phyloP scores from a whole-genome alignment of 169 alveolate genomes.

The Amoebophrya sp. region DNA sequence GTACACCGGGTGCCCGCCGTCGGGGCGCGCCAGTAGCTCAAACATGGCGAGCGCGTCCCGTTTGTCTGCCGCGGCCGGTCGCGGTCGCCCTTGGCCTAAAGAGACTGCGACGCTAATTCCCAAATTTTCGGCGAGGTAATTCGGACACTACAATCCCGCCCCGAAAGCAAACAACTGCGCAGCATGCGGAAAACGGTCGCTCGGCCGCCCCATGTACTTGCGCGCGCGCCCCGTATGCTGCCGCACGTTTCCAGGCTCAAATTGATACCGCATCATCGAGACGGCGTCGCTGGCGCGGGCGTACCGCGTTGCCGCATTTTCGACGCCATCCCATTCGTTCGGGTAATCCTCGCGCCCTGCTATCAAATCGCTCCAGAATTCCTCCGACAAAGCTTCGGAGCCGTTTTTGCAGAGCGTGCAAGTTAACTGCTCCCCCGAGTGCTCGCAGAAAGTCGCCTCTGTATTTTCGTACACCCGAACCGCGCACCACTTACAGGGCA shows the following conservation, averaged over 20 bases:
- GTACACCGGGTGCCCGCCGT: background rate
- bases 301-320: background rate
- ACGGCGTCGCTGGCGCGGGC: background rate
- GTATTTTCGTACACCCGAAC: background rate
- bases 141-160: background rate
- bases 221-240: background rate
- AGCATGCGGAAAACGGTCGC: background rate
- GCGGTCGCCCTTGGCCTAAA: no score
- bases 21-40: background rate
- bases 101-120: background rate
- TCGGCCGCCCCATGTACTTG: background rate
- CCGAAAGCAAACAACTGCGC: background rate
- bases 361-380: background rate
- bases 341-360: background rate
- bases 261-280: background rate
- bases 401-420: background rate
- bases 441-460: background rate
- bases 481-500: background rate
- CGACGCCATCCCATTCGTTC: background rate
- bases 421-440: background rate
- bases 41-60: background rate
- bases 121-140: background rate
- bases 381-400: background rate
- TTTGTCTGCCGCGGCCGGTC: background rate
- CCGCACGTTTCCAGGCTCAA: background rate